Base-by-base conservation (phyloP, 176 grass and related monocot genomes). In the Musa beccarii region DNA sequence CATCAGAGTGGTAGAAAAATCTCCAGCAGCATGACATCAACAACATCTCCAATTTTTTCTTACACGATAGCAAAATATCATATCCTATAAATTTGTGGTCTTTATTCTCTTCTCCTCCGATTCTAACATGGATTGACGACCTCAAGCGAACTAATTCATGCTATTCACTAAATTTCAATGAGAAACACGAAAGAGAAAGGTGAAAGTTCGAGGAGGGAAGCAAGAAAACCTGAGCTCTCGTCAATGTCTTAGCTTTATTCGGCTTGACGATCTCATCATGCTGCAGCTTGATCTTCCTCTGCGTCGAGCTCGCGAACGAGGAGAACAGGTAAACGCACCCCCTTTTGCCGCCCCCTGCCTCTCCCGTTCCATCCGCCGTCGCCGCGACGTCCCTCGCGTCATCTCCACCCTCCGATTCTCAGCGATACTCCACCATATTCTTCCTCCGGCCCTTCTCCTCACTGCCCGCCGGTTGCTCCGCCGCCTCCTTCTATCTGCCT, bases 221-320 rank as follows among this genome's bases (percentile, higher is more conserved):
- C 25, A 50, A 74, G 24, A 57, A 10, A 50, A 97, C 94, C 90
- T 93, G 90, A 54, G 83, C 64, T 63, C 84, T 71, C 52, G 94
- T 93, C 84, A 89, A 69, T 51, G 72, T 72, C n/a, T 76, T 78
- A 25, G 73, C 84, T 71, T 89, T 84, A 79, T 84, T 93, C 20
- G 90, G 87, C 72, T 75, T 85, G 73, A 82, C 85, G 79, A 98
- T 80, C 68, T 93, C 86, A 82, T 93, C 94, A 74, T 98, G 93
- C 17, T 82, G 88, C 68, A 72, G 71, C 77, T 88, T 87, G 66
- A 98, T 91, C 78, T 89, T 87, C 21, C 86, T 84, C 84, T 91
- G 90, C 49, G 92, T 84, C 20, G 82, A 12, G 29, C 94, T 86
- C 4, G 86, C 78, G 29, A 85, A 83, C 62, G 82, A 91, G 1